Evolutionary conservation across 2,329 filamentous ascomycete genomes (phyloP), one percentile per base, ranked within the genome.

Genomic region (Camillea tinctor): DNA sequence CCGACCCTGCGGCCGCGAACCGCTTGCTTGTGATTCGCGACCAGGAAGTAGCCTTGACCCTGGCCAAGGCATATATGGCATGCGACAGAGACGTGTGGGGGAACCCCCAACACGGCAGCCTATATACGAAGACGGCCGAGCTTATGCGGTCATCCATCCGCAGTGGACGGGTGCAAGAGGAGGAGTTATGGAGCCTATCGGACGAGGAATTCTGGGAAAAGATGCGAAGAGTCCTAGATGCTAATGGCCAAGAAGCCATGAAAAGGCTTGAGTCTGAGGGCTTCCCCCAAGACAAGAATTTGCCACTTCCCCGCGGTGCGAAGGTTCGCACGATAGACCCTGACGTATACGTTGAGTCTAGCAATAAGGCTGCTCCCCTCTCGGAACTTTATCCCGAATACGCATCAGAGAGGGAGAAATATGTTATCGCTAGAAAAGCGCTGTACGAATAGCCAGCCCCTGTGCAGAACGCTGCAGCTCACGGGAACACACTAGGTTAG

Each of bases 21-120:
- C 71, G 75, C 26, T 54, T 75, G 11, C 70, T 77, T 8, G 73
- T 75, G 11, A 66, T 76, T 6, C 63, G 63, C 8, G 69, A 75
- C 56, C 52, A 59, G 1, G 51, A 70, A 7, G 50, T 72, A 7
- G 75, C 75, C 2, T 59, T 76, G 40, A 48, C 24, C 9, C 67
- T 77, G 13, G 67, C 75, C 4, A 68, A 71, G 7, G 70, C 67
- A 22, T 78, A 78, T 57, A 60, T 74, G 55, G 66, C 66, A 1
- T 63, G 64, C 54, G 75, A 78, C 56, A 64, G 68, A 49, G 71
- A 75, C 44, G 71, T 77, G 36, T 77, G 75, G 75, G 75, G 72
- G 13, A 76, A 71, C 60, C 68, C 67, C n/a, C 70, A 73, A 8
- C 72, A 77, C 58, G 66, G 73, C 11, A 67, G 75, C 52, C 67